phyloP scores from a whole-genome alignment of 1,284 basidiomycete genomes.

The Leccinum subfulvum region DNA sequence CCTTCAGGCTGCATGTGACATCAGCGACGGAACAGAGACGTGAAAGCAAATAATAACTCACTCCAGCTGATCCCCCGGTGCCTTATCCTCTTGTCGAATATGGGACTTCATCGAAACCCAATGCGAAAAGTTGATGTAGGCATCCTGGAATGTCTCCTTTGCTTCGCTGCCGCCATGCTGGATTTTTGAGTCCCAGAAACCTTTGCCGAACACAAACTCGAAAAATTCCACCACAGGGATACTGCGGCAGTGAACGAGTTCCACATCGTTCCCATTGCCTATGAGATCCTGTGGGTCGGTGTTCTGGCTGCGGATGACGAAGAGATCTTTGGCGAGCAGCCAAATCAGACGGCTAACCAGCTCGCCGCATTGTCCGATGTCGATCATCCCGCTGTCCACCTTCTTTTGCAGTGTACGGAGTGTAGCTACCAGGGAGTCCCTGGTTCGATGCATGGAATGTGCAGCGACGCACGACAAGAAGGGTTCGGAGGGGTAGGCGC shows the following conservation, averaged over 20 bases:
- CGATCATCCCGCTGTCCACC: neutral
- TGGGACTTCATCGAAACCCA: neutral
- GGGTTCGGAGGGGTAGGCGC: neutral
- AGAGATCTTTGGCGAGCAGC: neutral
- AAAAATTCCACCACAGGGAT: neutral
- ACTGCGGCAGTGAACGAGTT: neutral
- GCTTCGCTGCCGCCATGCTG: neutral
- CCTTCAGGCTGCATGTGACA: neutral
- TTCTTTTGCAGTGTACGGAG: neutral
- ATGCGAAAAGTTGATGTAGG: neutral
- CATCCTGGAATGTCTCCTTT: neutral
- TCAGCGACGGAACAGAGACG: neutral
- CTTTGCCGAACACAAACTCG: neutral
- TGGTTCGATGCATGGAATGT: neutral
- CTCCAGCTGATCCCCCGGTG: neutral
- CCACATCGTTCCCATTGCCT: neutral
- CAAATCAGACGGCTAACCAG: neutral
- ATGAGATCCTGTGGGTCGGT: neutral
- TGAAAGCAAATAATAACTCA: neutral
- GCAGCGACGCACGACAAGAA: neutral
- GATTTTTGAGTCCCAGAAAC: rapidly evolving
- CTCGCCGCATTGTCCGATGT: neutral
- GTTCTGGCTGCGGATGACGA: neutral
- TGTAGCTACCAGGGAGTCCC: neutral
- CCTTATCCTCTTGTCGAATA: neutral